A percentile compares a stretch with the other conserved stretches of the same genome.
Evolutionary conservation across 768 basidiomycete genomes (phyloP).

Genomic region (Hortiboletus flavorubellus): DNA sequence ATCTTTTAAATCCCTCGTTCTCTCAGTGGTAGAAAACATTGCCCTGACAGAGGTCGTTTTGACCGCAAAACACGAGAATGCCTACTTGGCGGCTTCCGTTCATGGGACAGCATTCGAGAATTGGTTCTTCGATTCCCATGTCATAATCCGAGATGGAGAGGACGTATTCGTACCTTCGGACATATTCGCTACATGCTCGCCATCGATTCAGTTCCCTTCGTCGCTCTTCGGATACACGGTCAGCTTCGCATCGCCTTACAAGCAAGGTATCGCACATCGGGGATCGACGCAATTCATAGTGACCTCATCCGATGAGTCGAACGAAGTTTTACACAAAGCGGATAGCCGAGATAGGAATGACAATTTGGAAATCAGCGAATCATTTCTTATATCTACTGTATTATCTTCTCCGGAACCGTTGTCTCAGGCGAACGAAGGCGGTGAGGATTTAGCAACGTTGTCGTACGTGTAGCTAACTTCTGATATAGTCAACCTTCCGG

Average conservation of each 20-base stretch:
- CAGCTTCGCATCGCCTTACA: conserved; percentile 63
- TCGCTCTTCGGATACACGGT: conserved; percentile 42
- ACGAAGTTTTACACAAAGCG: conserved; percentile 1
- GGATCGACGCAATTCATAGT: conserved; percentile 54
- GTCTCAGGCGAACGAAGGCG: conserved; percentile 3
- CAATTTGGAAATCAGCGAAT: conserved; percentile 66
- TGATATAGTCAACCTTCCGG: not conserved
- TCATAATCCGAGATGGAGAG: conserved; percentile 53
- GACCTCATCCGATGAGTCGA: conserved; percentile 29
- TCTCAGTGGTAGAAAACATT: conserved; percentile 30
- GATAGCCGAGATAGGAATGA: conserved; percentile 31
- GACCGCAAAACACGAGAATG: conserved; percentile 46
- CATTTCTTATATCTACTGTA: conserved; percentile 59
- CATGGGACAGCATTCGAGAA: conserved; percentile 38
- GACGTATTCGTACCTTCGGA: conserved; percentile 30
- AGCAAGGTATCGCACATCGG: conserved; percentile 59
- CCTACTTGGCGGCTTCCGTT: conserved; percentile 42
- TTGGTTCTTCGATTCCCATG: conserved; percentile 40
- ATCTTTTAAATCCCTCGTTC: conserved; percentile 14
- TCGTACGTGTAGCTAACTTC: not conserved
- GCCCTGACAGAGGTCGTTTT: conserved; percentile 50
- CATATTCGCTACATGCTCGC: conserved; percentile 18
- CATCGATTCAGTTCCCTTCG: conserved; percentile 4
- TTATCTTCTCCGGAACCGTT: conserved; percentile 23
- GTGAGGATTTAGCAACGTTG: conserved; percentile 1